Evolutionary conservation across 129 eudicot species (phyloP).

Genomic region (Apium graveolens): DNA sequence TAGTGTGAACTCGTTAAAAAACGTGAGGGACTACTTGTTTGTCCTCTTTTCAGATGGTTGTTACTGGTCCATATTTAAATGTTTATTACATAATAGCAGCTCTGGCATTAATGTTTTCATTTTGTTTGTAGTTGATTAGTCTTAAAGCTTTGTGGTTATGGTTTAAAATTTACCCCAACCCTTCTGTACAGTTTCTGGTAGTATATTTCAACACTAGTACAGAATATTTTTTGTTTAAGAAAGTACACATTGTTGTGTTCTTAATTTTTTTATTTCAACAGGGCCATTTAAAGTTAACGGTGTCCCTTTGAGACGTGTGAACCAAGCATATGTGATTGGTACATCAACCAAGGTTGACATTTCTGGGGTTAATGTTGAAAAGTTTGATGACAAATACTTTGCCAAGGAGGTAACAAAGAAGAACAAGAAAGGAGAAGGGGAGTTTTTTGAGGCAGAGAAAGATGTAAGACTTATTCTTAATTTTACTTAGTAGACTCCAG

Average conservation of each 20-base stretch:
- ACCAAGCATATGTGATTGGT: conserved; percentile 62
- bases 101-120: not conserved
- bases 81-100: not conserved
- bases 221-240: not conserved
- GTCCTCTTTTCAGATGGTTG: not conserved
- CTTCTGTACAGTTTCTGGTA: not conserved
- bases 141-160: not conserved
- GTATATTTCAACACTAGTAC: not conserved
- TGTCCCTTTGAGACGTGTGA: conserved; percentile 75
- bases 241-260: not conserved
- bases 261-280: not conserved
- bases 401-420: conserved; percentile 52
- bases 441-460: conserved; percentile 62
- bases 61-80: not conserved
- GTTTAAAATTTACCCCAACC: not conserved
- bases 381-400: conserved; percentile 61
- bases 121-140: not conserved
- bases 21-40: not conserved
- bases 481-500: not conserved
- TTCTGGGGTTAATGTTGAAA: conserved; percentile 38
- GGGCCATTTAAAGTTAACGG: conserved; percentile 80
- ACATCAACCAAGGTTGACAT: conserved; percentile 64
- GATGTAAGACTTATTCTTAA: conserved; percentile 25
- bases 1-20: not conserved
- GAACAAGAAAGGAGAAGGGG: conserved; percentile 59